Evolutionary conservation across 495 filamentous ascomycete species (phyloP), one percentile per base, ranked within the genome.

Genomic region (Penicillium crystallinum): DNA sequence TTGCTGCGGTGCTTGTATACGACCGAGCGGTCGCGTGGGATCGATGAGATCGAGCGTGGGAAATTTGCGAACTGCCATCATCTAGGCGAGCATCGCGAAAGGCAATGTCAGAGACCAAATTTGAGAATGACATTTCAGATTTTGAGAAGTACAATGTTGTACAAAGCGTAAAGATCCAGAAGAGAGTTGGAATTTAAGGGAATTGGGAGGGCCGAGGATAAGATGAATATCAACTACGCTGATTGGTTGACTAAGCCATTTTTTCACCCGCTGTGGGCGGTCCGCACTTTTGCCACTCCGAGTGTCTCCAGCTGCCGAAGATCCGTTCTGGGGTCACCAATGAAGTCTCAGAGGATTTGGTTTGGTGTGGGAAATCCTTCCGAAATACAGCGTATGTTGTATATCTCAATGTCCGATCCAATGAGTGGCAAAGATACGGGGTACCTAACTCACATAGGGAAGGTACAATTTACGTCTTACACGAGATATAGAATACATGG

Each of bases 1-100:
- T 96, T n/a, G 91, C 90, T 25, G 88, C 79, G 14, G 91, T 96
- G 73, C 88, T 92, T 50, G 88, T 77, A 67, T 92, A 90, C 11
- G 90, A 95, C 61, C 83, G 82, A 52, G 86, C 84, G 54, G 82
- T 79, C 8, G 84, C 57, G 29, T 66, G 48, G 6, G 88, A 91
- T 62, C 79, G 84, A 44, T 67, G 48, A 9, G 88, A 91, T 62
- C 79, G 84, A 46, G 85, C 83, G 51, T 79, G 79, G 4, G 89
- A 93, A 54, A 90, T 73, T 59, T 86, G 83, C 10, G 87, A 90
- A 56, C 83, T 79, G 42, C 73, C 72, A 61, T 75, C 77, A 60
- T 72, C 79, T 31, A 64, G 80, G 56, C 69, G 78, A 63, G 67
- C 71, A 65, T 85, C 85, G 49, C 82, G 74, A 61, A 88, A 88